Evolutionary conservation across 768 basidiomycete species (phyloP), one percentile per base, ranked within the genome.

Genomic region (Mycena vitilis): DNA sequence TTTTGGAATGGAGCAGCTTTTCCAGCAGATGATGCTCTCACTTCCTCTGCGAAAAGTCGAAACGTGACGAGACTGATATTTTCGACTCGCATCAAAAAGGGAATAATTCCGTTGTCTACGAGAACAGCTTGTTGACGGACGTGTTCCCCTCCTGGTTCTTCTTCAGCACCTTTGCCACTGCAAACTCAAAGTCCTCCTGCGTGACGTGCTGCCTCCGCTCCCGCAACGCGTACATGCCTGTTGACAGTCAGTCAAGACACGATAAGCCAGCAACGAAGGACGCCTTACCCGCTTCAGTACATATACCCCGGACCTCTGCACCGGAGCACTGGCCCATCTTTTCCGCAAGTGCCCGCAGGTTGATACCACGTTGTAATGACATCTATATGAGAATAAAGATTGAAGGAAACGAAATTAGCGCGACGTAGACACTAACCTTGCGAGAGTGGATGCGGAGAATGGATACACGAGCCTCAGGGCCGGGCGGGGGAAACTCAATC

Each of bases 301-400:
- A 97, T 73, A 98, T 98, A 81, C 96, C 97, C 18, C 97, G 88
- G 18, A 98, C 97, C 78, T 99, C 97, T 2, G 97, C 97, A 72
- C 97, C 97, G 2, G 95, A 97, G 77, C 97, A 98, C 76, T 98
- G 95, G 0, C 97, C 97, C 97, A 99, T 99, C 86, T 99, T 99
- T 79, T 99, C 97, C 0, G 97, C 97, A 3, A 99, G 85, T 2
- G 92, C 91, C 18, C 95, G 92, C n/a, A 98, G 86, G 81, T 99
- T 96, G 80, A 99, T 99, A 2, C 96, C 96, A 66, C 97, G 88
- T 81, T 99, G 97, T 37, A 99, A 84, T 1, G 95, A 98, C 97
- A 99, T 99, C 94, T 95, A 20, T 12, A 20, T 34, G 18, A 23
- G 40, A 11, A 5, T 53, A 44, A 63, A 18, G 25, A 34, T 34